Conservation (phyloP, 257 asterid genomes). For the Solanum acaule region DNA sequence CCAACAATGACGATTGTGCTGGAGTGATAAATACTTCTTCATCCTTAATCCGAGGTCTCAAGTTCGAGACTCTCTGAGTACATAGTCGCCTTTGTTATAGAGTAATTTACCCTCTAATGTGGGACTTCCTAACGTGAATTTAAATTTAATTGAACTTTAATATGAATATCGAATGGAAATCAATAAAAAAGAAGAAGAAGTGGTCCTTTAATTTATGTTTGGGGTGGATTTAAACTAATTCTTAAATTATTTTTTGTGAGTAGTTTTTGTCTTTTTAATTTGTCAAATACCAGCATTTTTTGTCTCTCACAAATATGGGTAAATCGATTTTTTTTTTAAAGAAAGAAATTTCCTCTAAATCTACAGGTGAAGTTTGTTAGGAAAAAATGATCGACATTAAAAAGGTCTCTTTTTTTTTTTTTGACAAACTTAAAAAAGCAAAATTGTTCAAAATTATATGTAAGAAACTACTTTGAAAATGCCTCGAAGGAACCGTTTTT, state of each 20-base stretch:
- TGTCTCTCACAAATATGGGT: not conserved
- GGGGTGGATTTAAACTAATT: not conserved
- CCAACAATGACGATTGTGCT: too few relatives aligned
- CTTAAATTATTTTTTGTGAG: not conserved
- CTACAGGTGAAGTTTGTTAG: not conserved
- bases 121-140: rapidly evolving
- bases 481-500: not conserved
- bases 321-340: not conserved
- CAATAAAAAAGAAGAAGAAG: too few relatives aligned
- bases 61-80: too few relatives aligned
- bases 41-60: too few relatives aligned
- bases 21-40: too few relatives aligned
- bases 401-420: not conserved
- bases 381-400: not conserved
- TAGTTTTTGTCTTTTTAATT: not conserved
- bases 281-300: too few relatives aligned
- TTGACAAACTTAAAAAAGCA: not conserved
- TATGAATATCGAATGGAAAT: not conserved
- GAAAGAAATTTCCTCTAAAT: not conserved
- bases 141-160: not conserved
- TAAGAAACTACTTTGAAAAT: not conserved
- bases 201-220: not conserved
- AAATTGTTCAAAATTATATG: not conserved
- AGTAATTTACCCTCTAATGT: too few relatives aligned
- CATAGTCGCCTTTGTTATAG: too few relatives aligned